Evolutionary conservation across 1,139 yeast species (phyloP), one percentile per base, ranked within the genome.

Genomic region (Entelexis sorbosivorans): DNA sequence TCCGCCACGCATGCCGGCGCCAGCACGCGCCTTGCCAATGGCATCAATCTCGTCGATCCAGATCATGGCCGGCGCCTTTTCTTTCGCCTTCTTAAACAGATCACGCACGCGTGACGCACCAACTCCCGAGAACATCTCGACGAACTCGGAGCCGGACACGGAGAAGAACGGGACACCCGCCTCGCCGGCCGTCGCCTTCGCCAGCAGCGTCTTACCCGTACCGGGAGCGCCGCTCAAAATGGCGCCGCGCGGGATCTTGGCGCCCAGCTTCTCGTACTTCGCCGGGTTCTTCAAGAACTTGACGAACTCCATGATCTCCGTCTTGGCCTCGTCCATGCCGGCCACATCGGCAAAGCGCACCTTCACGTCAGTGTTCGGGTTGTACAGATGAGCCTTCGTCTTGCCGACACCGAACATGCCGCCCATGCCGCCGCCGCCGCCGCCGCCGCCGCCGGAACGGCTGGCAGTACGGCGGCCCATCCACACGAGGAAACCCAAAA

Each of bases 51-150:
- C 98, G 72, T 91, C 98, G 49, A 91, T 89, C 64, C 91, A 91
- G 47, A 91, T 84, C 64, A 91, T 91, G 33, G 94, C 77, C 4
- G 98, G 98, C 0, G 98, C 95, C 68, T 82, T 82, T 63, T 83
- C 85, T 62, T 96, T 78, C 6, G 98, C 98, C 47, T 86, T 86
- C 61, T 83, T 79, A 69, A 91, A 91, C 62, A 91, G 74, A 66
- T 91, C 97, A 64, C 98, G 84, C 38, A 91, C 98, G 66, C 98
- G 78, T 16, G 95, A 83, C 1, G 97, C 96, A 69, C 98, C 98
- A 14, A 91, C 97, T 71, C 98, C 97, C 32, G 88, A 96, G 72
- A 88, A 89, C 97, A 91, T 89, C 68, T 91, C 98, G n/a, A 91
- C 96, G 61, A 91, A 91, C 65, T 91, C 97, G 13, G 97, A 89